A percentile compares a stretch with the other conserved stretches of the same genome.
These are phyloP conservation scores for Verticillium zaregamsianum DNA, from an alignment of 2,329 filamentous ascomycete genomes.

Conservation along the genomic window DNA sequence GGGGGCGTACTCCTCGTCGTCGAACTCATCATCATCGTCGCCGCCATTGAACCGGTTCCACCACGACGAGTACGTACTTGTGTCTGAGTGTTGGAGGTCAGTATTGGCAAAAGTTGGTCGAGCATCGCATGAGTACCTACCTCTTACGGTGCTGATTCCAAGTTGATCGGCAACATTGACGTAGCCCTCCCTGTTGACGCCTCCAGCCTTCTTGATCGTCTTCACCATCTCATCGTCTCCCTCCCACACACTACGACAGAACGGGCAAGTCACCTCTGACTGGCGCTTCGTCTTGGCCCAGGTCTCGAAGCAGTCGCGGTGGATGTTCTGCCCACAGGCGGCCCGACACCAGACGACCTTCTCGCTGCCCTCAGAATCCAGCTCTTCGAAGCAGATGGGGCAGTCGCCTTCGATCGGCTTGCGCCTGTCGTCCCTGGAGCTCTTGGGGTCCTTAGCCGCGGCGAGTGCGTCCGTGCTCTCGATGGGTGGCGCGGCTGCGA, in stretches of 20 bases:
- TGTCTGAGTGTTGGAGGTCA: not conserved
- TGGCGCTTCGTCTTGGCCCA: conserved; percentile 46
- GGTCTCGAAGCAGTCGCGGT: conserved; percentile 48
- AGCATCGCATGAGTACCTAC: conserved; percentile 22
- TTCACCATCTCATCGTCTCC: conserved; percentile 38
- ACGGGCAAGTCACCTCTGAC: conserved; percentile 51
- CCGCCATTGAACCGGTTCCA: not conserved
- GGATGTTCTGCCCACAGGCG: conserved; percentile 52
- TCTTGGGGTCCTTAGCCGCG: conserved; percentile 19
- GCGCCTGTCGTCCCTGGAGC: conserved; percentile 30
- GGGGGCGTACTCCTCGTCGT: not conserved
- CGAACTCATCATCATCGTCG: not conserved
- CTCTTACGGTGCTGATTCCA: conserved; percentile 50
- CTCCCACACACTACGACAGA: conserved; percentile 56
- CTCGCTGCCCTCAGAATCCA: conserved; percentile 30
- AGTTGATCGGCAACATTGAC: conserved; percentile 58
- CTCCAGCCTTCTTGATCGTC: conserved; percentile 37
- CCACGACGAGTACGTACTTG: not conserved
- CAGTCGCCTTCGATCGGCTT: conserved; percentile 51
- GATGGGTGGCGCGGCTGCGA: conserved; percentile 49
- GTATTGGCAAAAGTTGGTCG: not conserved
- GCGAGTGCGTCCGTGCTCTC: conserved; percentile 24
- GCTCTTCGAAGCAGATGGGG: conserved; percentile 52
- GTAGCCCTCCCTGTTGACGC: conserved; percentile 48
- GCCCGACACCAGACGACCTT: conserved; percentile 46